Percentiles rank a stretch among this genome's conserved stretches.
phyloP scores from a whole-genome alignment of 2,329 filamentous ascomycete species.

The Lachnellula cervina region DNA sequence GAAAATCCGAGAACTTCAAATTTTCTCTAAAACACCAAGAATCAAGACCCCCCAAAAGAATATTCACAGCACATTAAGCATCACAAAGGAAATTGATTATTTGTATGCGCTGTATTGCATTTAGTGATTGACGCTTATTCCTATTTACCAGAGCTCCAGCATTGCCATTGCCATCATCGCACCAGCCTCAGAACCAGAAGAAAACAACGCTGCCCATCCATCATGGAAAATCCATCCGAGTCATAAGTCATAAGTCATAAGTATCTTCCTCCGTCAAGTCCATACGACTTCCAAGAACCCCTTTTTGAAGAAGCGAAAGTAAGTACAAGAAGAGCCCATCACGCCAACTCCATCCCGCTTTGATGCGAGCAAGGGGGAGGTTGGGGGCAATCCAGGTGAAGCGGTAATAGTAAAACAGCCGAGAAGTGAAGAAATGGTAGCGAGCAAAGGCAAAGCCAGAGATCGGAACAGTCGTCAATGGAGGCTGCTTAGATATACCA shows the following conservation, averaged over 20 bases:
- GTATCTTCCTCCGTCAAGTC: slow-evolving; percentile 11
- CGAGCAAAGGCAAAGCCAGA: slow-evolving; percentile 17
- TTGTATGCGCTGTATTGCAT: no score
- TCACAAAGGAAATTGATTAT: no score
- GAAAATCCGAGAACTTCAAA: no score
- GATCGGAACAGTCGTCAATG: slow-evolving; percentile 7
- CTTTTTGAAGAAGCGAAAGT: slow-evolving; percentile 15
- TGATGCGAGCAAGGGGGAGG: slow-evolving; percentile 6
- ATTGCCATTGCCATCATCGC: not conserved
- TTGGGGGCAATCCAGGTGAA: slow-evolving; percentile 10
- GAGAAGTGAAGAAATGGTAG: slow-evolving; percentile 14
- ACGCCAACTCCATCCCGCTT: slow-evolving; percentile 5
- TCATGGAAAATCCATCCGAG: not conserved
- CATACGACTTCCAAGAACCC: slow-evolving; percentile 14
- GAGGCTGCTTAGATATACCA: slow-evolving; percentile 30
- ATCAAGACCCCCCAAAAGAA: no score
- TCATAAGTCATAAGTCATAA: slow-evolving; percentile 3
- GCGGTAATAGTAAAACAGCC: slow-evolving; percentile 15
- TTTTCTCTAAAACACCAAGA: no score
- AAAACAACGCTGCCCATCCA: not conserved
- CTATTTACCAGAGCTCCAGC: not conserved
- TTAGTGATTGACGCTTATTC: no score
- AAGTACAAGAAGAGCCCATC: slow-evolving; percentile 12
- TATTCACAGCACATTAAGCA: no score
- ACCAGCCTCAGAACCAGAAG: not conserved